A percentile compares a stretch with the other conserved stretches of the same genome.
phyloP scores from a whole-genome alignment of 139 green algal genomes.

The Limnomonas spitsbergensis region DNA sequence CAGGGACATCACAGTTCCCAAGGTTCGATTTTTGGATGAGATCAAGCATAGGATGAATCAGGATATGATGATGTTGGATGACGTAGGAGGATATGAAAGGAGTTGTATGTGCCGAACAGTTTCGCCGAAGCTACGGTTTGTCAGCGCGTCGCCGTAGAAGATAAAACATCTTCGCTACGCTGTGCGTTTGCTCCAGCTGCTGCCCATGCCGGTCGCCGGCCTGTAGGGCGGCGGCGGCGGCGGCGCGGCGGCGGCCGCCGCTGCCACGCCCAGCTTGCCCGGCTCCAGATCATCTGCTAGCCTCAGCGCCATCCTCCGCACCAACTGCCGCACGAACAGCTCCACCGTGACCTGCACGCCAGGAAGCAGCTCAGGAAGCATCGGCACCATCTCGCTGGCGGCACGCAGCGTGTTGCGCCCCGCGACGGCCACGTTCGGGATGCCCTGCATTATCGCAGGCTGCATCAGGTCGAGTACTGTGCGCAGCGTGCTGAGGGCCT shows the following conservation, averaged over 20 bases:
- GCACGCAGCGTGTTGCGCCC: slow-evolving; percentile 23
- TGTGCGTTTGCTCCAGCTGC: neutral
- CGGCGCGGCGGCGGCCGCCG: too few species aligned
- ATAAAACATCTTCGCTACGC: too few species aligned
- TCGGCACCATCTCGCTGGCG: slow-evolving; percentile 53
- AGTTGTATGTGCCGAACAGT: too few species aligned
- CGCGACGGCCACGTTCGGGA: slow-evolving; percentile 7
- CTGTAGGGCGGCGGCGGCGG: too few species aligned
- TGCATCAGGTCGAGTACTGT: slow-evolving; percentile 33
- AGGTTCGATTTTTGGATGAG: too few species aligned
- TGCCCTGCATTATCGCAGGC: neutral
- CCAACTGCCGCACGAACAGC: slow-evolving; percentile 56
- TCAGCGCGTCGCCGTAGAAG: too few species aligned
- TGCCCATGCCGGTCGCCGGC: neutral
- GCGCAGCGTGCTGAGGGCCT: slow-evolving; percentile 37
- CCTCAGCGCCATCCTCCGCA: slow-evolving; percentile 49
- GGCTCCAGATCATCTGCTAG: slow-evolving; percentile 45
- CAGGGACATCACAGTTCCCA: too few species aligned
- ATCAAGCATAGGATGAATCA: too few species aligned
- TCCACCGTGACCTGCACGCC: slow-evolving; percentile 56
- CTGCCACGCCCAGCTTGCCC: too few species aligned
- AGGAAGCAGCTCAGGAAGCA: slow-evolving; percentile 72
- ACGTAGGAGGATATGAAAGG: too few species aligned
- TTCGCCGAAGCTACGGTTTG: too few species aligned
- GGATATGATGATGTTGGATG: too few species aligned